Percentiles rank a stretch among this genome's conserved stretches.
Conservation (phyloP, 495 filamentous ascomycete species). For the Aspergillus incahuasiensis region DNA sequence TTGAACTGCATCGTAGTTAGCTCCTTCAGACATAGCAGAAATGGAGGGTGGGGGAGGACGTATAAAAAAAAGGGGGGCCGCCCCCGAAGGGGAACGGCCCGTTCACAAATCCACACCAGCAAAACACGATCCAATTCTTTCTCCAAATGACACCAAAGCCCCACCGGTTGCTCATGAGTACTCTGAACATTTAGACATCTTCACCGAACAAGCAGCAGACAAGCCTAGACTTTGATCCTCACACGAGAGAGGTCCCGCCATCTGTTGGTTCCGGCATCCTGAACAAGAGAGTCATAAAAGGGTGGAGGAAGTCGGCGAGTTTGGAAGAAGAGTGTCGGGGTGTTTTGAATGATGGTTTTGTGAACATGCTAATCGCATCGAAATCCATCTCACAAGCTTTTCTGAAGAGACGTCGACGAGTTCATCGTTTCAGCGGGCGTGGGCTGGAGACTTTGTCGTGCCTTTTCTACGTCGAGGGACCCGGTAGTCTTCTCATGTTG, state of each 20-base stretch:
- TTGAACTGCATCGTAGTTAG: constrained; percentile 27
- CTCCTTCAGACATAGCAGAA: constrained; percentile 10
- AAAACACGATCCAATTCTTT: constrained; percentile 18
- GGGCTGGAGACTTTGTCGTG: constrained; percentile 34
- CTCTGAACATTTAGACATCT: constrained; percentile 6
- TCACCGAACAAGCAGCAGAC: constrained; percentile 48
- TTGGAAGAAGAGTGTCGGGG: not conserved
- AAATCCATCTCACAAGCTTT: constrained; percentile 18
- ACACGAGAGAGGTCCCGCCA: constrained; percentile 84
- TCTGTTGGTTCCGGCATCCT: not conserved
- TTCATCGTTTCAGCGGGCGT: constrained; percentile 33
- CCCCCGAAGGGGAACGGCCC: constrained; percentile 41
- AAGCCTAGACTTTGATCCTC: constrained; percentile 96
- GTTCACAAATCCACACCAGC: constrained; percentile 22
- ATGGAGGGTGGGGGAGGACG: constrained; percentile 38
- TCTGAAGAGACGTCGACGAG: constrained; percentile 23
- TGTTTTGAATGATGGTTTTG: not conserved
- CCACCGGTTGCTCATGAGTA: not conserved
- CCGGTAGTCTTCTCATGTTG: not conserved
- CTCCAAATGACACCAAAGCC: constrained; percentile 1
- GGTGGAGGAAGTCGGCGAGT: not conserved
- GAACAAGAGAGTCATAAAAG: not conserved
- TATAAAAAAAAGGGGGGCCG: constrained; percentile 61
- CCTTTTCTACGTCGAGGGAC: constrained; percentile 28
- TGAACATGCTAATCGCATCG: constrained; percentile 7